Percentiles rank a stretch among this genome's conserved stretches.
Evolutionary conservation across 331 rosid species (phyloP).

Genomic region (Erythrophleum ivorense): DNA sequence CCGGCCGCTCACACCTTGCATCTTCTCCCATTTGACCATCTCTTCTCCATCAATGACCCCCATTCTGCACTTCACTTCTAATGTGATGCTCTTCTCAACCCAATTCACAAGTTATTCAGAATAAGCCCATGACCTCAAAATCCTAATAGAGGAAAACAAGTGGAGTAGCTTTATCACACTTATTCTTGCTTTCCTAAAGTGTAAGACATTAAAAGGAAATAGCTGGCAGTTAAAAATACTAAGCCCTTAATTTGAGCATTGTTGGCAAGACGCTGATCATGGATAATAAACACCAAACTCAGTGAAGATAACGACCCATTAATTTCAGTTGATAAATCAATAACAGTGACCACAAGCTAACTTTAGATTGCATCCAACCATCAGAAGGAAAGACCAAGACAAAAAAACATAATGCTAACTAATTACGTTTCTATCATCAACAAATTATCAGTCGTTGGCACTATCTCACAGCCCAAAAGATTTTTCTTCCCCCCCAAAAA

Average conservation of each 20-base stretch:
- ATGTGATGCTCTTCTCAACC: conserved; percentile 35
- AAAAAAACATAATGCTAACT: conserved; percentile 42
- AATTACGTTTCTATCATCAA: conserved; percentile 37
- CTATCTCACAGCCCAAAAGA: conserved; percentile 41
- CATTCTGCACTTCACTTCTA: conserved; percentile 53
- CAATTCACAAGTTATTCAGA: conserved; percentile 37
- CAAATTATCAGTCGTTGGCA: conserved; percentile 42
- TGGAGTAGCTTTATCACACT: conserved; percentile 9
- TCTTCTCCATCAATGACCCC: conserved; percentile 78
- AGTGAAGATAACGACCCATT: conserved; percentile 24
- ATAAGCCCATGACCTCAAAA: conserved; percentile 31
- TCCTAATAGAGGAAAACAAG: conserved; percentile 37
- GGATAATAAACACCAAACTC: conserved; percentile 24
- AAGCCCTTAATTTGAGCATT: conserved; percentile 39
- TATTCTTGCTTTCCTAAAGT: conserved; percentile 41
- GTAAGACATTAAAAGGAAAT: conserved; percentile 39
- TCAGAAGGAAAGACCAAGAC: conserved; percentile 37
- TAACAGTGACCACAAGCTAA: conserved; percentile 50
- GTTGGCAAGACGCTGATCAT: conserved; percentile 33
- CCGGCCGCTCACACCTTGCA: conserved; percentile 60
- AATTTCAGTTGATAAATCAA: conserved; percentile 39
- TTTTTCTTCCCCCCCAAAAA: conserved; percentile 31
- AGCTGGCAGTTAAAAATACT: conserved; percentile 46
- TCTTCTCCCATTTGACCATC: conserved; percentile 78
- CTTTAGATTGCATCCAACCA: conserved; percentile 46